Conservation (phyloP, 2,329 filamentous ascomycete genomes). For the Colletotrichum lentis region DNA sequence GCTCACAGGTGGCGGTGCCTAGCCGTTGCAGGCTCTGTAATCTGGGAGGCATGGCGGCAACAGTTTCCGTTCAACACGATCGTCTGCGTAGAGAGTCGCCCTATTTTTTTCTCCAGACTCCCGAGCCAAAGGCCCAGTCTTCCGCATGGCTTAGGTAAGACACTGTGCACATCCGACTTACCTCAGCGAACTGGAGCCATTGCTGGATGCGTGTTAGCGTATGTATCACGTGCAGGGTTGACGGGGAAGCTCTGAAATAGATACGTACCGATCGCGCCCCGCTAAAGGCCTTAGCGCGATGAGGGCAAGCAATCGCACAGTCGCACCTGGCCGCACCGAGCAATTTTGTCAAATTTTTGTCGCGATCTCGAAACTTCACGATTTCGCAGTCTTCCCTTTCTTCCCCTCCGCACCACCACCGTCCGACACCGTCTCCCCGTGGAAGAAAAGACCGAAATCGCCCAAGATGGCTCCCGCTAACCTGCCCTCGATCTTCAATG, state of each 20-base stretch:
- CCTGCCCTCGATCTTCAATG: slow-evolving; percentile 94
- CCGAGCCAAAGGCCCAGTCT: slow-evolving; percentile 7
- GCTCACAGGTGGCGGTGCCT: slow-evolving; percentile 67
- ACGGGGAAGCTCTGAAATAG: background rate
- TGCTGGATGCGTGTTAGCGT: background rate
- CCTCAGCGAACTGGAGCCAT: background rate
- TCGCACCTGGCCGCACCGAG: slow-evolving; percentile 9
- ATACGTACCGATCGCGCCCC: background rate
- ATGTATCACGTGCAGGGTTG: fast-evolving
- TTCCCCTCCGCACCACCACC: slow-evolving; percentile 40
- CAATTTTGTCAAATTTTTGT: slow-evolving; percentile 20
- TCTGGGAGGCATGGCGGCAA: slow-evolving; percentile 70
- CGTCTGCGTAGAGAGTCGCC: slow-evolving; percentile 31
- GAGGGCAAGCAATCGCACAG: slow-evolving; percentile 17
- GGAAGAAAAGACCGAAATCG: slow-evolving; percentile 37
- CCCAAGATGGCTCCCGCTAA: slow-evolving; percentile 92
- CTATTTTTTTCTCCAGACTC: slow-evolving; percentile 34
- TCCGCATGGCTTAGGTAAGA: slow-evolving; percentile 19
- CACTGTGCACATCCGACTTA: background rate
- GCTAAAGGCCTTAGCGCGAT: slow-evolving; percentile 20
- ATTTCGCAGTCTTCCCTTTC: slow-evolving; percentile 28
- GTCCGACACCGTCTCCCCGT: slow-evolving; percentile 37
- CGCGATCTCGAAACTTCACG: slow-evolving; percentile 23
- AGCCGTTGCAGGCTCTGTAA: slow-evolving; percentile 68
- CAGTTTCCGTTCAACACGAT: slow-evolving; percentile 38